Evolutionary conservation across 805 yeast genomes (phyloP).

Genomic region (Torulaspora microellipsoides): DNA sequence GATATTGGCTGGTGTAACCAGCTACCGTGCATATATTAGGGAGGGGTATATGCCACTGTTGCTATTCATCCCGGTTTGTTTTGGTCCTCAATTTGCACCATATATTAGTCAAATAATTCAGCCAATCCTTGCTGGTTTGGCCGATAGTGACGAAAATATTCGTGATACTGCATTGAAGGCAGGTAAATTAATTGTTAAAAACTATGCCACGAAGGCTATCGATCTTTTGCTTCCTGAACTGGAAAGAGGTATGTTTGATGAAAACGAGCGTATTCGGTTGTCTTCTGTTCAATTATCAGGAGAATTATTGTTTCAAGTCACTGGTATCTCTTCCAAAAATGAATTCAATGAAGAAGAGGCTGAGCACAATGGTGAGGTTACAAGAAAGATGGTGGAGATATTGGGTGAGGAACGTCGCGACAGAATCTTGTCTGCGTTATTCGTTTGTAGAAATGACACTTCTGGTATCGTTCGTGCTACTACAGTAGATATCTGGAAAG

Average conservation of each 20-base stretch:
- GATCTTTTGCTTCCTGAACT: conserved; percentile 91
- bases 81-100: conserved; percentile 87
- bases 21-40: conserved; percentile 65
- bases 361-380: conserved; percentile 47
- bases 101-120: conserved; percentile 82
- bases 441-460: conserved; percentile 90
- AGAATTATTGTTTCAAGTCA: conserved; percentile 86
- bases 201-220: conserved; percentile 88
- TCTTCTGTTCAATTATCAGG: conserved; percentile 95
- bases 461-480: conserved; percentile 83
- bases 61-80: conserved; percentile 88
- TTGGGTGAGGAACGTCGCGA: conserved; percentile 89
- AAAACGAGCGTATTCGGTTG: conserved; percentile 78
- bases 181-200: conserved; percentile 85
- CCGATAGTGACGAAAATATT: conserved; percentile 81
- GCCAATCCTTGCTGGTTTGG: conserved; percentile 86
- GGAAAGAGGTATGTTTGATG: conserved; percentile 81
- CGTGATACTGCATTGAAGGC: conserved; percentile 88
- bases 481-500: conserved; percentile 94
- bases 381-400: conserved; percentile 62
- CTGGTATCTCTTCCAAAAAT: conserved; percentile 79
- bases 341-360: conserved; percentile 50
- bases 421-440: conserved; percentile 76
- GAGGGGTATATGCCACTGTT: conserved; percentile 91
- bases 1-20: conserved; percentile 66